Percentiles rank a stretch among this genome's conserved stretches.
Evolutionary conservation across 306 rosid species (phyloP).

Genomic region (Hippophae tibetana): DNA sequence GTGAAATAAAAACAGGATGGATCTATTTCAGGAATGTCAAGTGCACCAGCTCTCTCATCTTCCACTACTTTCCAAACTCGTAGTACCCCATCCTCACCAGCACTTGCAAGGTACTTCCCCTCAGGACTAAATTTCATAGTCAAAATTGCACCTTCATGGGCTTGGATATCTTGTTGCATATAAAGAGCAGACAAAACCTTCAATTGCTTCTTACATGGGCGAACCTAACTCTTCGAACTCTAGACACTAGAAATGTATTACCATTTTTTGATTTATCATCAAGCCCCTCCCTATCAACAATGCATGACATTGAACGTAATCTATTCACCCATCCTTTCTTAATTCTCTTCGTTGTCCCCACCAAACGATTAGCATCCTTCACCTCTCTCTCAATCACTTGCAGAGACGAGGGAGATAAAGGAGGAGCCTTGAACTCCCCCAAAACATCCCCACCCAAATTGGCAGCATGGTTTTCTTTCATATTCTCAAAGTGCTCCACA

Average conservation of each 20-base stretch:
- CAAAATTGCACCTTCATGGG: constrained; percentile 75
- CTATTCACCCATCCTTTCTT: constrained; percentile 56
- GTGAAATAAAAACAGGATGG: constrained; percentile 83
- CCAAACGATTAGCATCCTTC: constrained; percentile 13
- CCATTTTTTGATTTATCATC: constrained; percentile 19
- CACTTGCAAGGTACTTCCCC: constrained; percentile 88
- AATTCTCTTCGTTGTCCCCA: constrained; percentile 14
- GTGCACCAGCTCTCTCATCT: constrained; percentile 63
- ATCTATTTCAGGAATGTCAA: constrained; percentile 70
- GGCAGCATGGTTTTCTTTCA: constrained; percentile 23
- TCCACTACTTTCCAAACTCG: constrained; percentile 86
- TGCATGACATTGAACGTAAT: constrained; percentile 60
- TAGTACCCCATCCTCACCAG: constrained; percentile 77
- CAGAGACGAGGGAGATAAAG: constrained; percentile 27
- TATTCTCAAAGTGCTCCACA: constrained; percentile 20
- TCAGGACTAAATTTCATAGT: constrained; percentile 93
- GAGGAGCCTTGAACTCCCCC: constrained; percentile 15
- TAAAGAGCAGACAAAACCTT: constrained; percentile 86
- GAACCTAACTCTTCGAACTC: constrained; percentile 68
- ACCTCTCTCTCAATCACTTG: constrained; percentile 21
- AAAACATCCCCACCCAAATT: constrained; percentile 17
- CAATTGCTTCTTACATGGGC: constrained; percentile 43
- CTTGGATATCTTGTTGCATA: constrained; percentile 84
- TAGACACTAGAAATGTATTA: constrained; percentile 24
- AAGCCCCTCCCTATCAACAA: constrained; percentile 35